These are phyloP conservation scores for Fusarium decemcellulare DNA, from an alignment of 2,329 filamentous ascomycete genomes.

Conservation along the genomic window DNA sequence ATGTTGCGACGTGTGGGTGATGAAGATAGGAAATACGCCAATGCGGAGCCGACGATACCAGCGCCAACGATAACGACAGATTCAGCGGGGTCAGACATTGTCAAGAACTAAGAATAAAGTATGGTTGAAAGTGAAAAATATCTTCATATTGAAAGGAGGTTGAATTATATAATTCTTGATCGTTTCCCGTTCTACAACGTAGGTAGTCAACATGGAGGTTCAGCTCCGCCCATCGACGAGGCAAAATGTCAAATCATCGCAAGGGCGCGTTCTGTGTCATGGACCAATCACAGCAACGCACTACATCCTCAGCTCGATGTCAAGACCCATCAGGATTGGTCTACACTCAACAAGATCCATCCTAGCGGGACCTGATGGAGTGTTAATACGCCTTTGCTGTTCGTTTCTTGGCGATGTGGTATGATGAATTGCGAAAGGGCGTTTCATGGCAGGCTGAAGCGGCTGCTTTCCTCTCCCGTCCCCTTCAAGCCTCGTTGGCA, in stretches of 20 bases:
- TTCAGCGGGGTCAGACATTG: slow-evolving; percentile 31
- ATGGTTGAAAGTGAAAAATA: background rate
- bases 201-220: too few relatives aligned
- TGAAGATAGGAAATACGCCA: slow-evolving; percentile 28
- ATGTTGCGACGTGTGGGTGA: slow-evolving; percentile 19
- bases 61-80: slow-evolving; percentile 34
- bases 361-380: too few relatives aligned
- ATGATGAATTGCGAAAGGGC: background rate
- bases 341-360: background rate
- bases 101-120: background rate
- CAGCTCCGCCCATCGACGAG: background rate
- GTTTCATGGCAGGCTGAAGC: background rate
- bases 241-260: slow-evolving; percentile 1
- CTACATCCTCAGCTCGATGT: background rate
- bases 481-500: too few relatives aligned
- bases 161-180: background rate
- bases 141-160: background rate
- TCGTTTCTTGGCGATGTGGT: background rate
- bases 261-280: slow-evolving; percentile 18
- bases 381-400: slow-evolving; percentile 14
- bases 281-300: background rate
- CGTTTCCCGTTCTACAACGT: too few relatives aligned
- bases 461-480: too few relatives aligned
- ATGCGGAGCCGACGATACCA: slow-evolving; percentile 38
- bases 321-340: background rate